Evolutionary conservation across 2,329 filamentous ascomycete genomes (phyloP).

Genomic region (Coniochaeta sp.): DNA sequence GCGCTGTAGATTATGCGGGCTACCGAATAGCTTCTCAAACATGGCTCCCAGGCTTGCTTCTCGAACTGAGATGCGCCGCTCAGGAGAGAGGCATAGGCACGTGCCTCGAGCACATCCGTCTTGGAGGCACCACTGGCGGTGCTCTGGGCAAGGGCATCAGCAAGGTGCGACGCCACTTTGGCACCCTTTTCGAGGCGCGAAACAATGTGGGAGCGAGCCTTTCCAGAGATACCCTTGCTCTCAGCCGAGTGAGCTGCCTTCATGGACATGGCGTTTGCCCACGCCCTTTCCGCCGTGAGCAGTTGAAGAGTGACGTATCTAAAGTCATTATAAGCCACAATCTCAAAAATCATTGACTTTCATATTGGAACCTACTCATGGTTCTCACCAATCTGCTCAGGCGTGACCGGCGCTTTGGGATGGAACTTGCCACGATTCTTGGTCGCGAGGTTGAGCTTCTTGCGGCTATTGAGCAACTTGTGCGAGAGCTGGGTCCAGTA

Average conservation of each 20-base stretch:
- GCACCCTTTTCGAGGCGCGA: constrained; percentile 79
- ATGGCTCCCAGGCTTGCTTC: constrained; percentile 76
- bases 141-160: constrained; percentile 56
- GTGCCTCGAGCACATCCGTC: constrained; percentile 73
- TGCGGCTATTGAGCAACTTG: constrained; percentile 74
- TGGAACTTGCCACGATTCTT: constrained; percentile 82
- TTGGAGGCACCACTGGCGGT: constrained; percentile 56
- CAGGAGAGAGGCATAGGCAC: constrained; percentile 73
- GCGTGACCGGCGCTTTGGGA: constrained; percentile 60
- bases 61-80: constrained; percentile 76
- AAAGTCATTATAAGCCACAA: constrained; percentile 53
- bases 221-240: constrained; percentile 69
- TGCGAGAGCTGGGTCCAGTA: constrained; percentile 77
- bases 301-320: constrained; percentile 76
- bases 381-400: constrained; percentile 67
- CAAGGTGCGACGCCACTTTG: constrained; percentile 59
- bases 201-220: constrained; percentile 79
- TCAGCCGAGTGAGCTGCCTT: constrained; percentile 76
- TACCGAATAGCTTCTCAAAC: constrained; percentile 67
- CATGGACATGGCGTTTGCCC: constrained; percentile 94
- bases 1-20: constrained; percentile 78
- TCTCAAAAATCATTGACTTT: constrained; percentile 52
- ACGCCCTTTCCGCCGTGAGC: constrained; percentile 81
- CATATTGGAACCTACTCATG: constrained; percentile 53
- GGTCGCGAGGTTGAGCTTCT: constrained; percentile 76